phyloP scores from a whole-genome alignment of 169 alveolate genomes.

The Eimeria nieschulzi region DNA sequence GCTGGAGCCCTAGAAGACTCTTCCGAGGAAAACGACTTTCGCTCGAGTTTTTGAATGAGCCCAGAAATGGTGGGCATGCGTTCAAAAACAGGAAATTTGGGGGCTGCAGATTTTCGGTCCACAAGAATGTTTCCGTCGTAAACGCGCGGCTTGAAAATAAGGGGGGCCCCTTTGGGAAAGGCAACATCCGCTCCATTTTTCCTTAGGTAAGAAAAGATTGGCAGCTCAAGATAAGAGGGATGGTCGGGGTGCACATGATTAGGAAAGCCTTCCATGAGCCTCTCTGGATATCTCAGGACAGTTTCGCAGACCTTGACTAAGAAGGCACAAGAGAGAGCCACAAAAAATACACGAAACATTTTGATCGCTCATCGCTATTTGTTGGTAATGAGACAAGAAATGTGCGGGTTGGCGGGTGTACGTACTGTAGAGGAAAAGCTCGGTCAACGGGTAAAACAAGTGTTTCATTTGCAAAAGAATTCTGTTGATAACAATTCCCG shows the following conservation, averaged over 20 bases:
- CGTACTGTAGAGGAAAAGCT: slow-evolving; percentile 42
- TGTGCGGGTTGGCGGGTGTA: too few relatives aligned
- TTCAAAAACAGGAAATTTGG: slow-evolving; percentile 32
- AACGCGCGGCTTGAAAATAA: slow-evolving; percentile 50
- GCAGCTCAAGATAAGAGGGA: slow-evolving; percentile 40
- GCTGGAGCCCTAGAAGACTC: not conserved
- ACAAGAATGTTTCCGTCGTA: slow-evolving; percentile 58
- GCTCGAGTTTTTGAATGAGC: not conserved
- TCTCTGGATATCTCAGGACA: slow-evolving; percentile 47
- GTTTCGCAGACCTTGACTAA: slow-evolving; percentile 30
- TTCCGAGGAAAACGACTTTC: not conserved
- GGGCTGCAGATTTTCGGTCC: slow-evolving; percentile 17
- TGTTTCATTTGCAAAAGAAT: slow-evolving; percentile 36
- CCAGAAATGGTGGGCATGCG: not conserved
- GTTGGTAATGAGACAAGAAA: not conserved
- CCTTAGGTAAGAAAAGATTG: slow-evolving; percentile 37
- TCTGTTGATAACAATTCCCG: slow-evolving; percentile 26
- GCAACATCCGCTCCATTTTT: slow-evolving; percentile 54
- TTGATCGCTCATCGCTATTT: not conserved
- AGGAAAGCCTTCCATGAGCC: slow-evolving; percentile 47
- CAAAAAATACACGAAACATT: not conserved
- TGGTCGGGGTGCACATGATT: slow-evolving; percentile 52
- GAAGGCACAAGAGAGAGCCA: not conserved
- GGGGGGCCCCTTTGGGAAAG: slow-evolving; percentile 55
- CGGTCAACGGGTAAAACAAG: slow-evolving; percentile 40